Evolutionary conservation across 768 basidiomycete species (phyloP), one percentile per base, ranked within the genome.

Genomic region (Lentinula boryana): DNA sequence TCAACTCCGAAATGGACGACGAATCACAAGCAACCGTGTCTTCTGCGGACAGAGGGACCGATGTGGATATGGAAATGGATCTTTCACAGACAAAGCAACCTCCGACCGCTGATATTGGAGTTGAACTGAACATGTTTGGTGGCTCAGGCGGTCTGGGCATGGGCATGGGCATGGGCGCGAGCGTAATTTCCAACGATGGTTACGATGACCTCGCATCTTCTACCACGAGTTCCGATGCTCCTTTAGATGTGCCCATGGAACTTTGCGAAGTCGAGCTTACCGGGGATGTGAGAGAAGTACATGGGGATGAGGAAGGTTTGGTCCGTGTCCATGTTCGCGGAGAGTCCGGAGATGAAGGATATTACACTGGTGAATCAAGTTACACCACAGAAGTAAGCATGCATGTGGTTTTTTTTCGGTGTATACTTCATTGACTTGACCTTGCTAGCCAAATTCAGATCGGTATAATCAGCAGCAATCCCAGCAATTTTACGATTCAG

Each of bases 281-380:
- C 23, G 85, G 84, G 3, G 76, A 74, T 48, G 77, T 85, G 58
- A 78, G 78, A 51, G 84, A 84, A 51, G 80, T 85, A 38, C 74
- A 76, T 53, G 83, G 83, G 27, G 83, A 83, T 63, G 82, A 85
- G 66, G 83, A 83, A 62, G 84, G 84, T 15, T 72, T 85, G 38
- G 70, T 83, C 32, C 74, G 54, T 38, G 57, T 58, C 3, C 57
- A 62, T 62, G 54, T 58, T 46, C 41, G 57, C 10, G 18, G 36
- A 18, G 51, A 38, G 46, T 41, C 53, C 43, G 61, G 57, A 10
- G 57, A 58, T 36, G 40, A 56, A 43, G 55, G 55, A 15, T 56
- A 56, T 43, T 27, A 21, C 40, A 43, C 55, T 12, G 27, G 55
- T 15, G 55, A 56, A 15, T 56, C 55, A 15, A 41, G 27, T 32